phyloP scores from a whole-genome alignment of 352 stramenopile genomes.

The Phytophthora megakarya region DNA sequence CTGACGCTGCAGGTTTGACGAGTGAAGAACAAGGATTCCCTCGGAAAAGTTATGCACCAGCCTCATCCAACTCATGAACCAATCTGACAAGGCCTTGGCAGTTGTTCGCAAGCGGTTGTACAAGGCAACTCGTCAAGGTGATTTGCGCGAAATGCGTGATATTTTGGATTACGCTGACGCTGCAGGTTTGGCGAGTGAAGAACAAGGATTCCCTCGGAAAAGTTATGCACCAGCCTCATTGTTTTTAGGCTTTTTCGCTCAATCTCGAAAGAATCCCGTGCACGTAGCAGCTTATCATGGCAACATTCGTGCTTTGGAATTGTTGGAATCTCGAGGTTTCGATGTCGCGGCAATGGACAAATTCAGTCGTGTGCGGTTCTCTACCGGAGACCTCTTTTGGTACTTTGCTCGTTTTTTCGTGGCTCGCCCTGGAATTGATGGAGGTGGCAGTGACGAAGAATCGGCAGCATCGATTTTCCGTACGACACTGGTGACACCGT shows the following conservation, averaged over 20 bases:
- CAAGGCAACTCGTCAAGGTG: constrained; percentile 67
- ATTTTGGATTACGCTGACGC: constrained; percentile 60
- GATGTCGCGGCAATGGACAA: constrained; percentile 75
- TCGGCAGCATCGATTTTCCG: constrained; percentile 79
- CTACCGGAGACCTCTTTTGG: constrained; percentile 82
- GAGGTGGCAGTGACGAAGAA: constrained; percentile 52
- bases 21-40: constrained; percentile 58
- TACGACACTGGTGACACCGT: constrained; percentile 78
- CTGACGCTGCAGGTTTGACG: constrained; percentile 43
- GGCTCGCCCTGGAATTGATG: constrained; percentile 41
- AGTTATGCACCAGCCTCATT: constrained; percentile 56
- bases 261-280: constrained; percentile 80
- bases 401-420: constrained; percentile 81
- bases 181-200: constrained; percentile 39
- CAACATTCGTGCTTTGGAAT: constrained; percentile 67
- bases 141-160: constrained; percentile 66
- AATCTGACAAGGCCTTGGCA: constrained; percentile 55
- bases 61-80: constrained; percentile 67
- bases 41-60: constrained; percentile 58
- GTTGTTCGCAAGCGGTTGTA: constrained; percentile 74
- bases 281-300: constrained; percentile 79
- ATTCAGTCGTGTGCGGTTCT: constrained; percentile 78
- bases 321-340: constrained; percentile 63
- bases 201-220: constrained; percentile 60
- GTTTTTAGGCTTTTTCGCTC: constrained; percentile 61